Percentiles rank a stretch among this genome's conserved stretches.
phyloP scores from a whole-genome alignment of 2,329 filamentous ascomycete species.

The Colletotrichum lindemuthianum region DNA sequence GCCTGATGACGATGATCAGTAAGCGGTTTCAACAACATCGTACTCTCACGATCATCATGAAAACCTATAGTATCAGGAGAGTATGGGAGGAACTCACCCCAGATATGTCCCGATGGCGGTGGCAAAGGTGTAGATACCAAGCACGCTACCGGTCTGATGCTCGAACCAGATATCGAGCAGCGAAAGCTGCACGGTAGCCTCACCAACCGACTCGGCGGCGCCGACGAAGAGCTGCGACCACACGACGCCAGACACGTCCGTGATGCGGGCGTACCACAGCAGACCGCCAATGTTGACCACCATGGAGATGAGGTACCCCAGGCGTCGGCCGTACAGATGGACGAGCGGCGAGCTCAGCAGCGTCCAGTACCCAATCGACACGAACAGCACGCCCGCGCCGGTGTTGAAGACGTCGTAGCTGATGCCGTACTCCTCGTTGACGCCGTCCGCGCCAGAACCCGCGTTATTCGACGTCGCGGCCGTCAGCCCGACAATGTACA shows the following conservation, averaged over 20 bases:
- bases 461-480: conserved; percentile 67
- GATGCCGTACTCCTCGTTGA: conserved; percentile 61
- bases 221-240: conserved; percentile 68
- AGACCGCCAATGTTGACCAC: conserved; percentile 59
- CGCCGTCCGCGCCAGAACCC: conserved; percentile 60
- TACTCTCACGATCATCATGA: too few species aligned
- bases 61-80: too few species aligned
- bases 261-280: conserved; percentile 62
- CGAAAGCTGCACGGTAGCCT: conserved; percentile 66
- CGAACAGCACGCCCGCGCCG: conserved; percentile 65
- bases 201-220: conserved; percentile 65
- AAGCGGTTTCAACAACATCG: too few species aligned
- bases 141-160: conserved; percentile 63
- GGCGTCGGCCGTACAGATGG: conserved; percentile 63
- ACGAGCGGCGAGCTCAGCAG: conserved; percentile 62
- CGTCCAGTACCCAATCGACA: conserved; percentile 66
- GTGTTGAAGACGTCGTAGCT: conserved; percentile 63
- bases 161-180: conserved; percentile 67
- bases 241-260: conserved; percentile 56
- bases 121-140: conserved; percentile 65
- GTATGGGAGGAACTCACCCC: conserved; percentile 43
- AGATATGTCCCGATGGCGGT: conserved; percentile 66
- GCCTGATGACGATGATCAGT: conserved; percentile 38
- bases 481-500: conserved; percentile 64
- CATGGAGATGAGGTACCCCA: conserved; percentile 64